Conservation (phyloP, 257 asterid species). For the Mentha longifolia region DNA sequence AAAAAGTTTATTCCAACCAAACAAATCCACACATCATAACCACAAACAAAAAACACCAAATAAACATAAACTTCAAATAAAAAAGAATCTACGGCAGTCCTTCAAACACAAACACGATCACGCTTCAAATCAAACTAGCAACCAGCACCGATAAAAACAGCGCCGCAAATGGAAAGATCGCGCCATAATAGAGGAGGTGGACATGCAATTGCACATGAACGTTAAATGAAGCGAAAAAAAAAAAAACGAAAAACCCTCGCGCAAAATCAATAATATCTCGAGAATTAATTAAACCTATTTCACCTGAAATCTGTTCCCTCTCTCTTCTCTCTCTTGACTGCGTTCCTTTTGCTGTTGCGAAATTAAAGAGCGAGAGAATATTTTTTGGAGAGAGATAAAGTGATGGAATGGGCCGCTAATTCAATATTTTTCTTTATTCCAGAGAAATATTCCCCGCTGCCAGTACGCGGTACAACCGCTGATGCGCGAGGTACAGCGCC, state of each 20-base stretch:
- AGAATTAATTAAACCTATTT: background rate
- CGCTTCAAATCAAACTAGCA: background rate
- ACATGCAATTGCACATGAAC: conserved; percentile 31
- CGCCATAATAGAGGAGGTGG: conserved; percentile 15
- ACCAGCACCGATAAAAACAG: background rate
- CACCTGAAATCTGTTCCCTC: conserved; percentile 31
- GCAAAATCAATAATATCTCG: background rate
- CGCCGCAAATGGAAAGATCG: conserved; percentile 27
- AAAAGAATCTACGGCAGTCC: conserved; percentile 1
- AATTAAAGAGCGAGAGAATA: conserved; percentile 19
- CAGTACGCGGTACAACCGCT: conserved; percentile 23
- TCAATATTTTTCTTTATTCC: conserved; percentile 11
- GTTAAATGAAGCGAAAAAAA: conserved; percentile 20
- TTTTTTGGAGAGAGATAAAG: conserved; percentile 21
- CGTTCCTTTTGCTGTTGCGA: conserved; percentile 21
- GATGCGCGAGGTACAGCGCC: background rate
- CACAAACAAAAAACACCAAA: too few relatives aligned
- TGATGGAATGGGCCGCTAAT: conserved; percentile 26
- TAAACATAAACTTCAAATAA: conserved; percentile 11
- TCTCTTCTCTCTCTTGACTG: background rate
- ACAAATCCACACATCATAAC: background rate
- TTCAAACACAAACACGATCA: conserved; percentile 30
- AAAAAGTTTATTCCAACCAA: background rate
- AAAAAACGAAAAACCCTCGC: background rate
- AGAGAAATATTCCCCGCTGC: conserved; percentile 16